These are phyloP conservation scores for Monascus ruber DNA, from an alignment of 2,329 filamentous ascomycete species.

Conservation along the genomic window DNA sequence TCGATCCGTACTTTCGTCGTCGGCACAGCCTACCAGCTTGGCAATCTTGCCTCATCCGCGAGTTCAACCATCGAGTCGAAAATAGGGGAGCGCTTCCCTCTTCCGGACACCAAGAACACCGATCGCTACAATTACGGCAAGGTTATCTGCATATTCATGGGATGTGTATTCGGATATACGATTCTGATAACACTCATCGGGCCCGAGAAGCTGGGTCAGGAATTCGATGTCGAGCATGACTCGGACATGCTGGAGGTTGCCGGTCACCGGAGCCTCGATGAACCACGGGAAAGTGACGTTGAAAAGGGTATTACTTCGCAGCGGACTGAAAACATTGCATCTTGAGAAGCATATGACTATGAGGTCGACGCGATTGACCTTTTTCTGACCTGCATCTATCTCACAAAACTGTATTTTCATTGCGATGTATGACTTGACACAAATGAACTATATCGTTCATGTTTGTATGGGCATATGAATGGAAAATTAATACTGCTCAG, in stretches of 20 bases:
- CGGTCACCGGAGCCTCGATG: constrained; percentile 19
- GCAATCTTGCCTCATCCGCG: constrained; percentile 49
- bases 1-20: constrained; percentile 52
- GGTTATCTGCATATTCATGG: constrained; percentile 89
- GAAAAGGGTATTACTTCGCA: constrained; percentile 15
- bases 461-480: too few relatives aligned
- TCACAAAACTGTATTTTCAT: too few relatives aligned
- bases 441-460: too few relatives aligned
- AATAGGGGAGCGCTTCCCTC: constrained; percentile 62
- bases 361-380: too few relatives aligned
- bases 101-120: constrained; percentile 43
- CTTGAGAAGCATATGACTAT: too few relatives aligned
- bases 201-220: constrained; percentile 37
- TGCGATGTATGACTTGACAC: too few relatives aligned
- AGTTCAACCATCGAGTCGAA: constrained; percentile 66
- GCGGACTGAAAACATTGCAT: background rate
- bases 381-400: too few relatives aligned
- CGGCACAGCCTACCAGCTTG: constrained; percentile 52
- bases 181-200: constrained; percentile 41
- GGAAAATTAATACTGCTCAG: too few relatives aligned
- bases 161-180: constrained; percentile 57
- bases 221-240: constrained; percentile 39
- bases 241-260: constrained; percentile 33
- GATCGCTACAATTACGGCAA: constrained; percentile 63
- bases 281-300: constrained; percentile 14